Evolutionary conservation across 2,329 filamentous ascomycete species (phyloP).

Genomic region (Thelonectria blattea): DNA sequence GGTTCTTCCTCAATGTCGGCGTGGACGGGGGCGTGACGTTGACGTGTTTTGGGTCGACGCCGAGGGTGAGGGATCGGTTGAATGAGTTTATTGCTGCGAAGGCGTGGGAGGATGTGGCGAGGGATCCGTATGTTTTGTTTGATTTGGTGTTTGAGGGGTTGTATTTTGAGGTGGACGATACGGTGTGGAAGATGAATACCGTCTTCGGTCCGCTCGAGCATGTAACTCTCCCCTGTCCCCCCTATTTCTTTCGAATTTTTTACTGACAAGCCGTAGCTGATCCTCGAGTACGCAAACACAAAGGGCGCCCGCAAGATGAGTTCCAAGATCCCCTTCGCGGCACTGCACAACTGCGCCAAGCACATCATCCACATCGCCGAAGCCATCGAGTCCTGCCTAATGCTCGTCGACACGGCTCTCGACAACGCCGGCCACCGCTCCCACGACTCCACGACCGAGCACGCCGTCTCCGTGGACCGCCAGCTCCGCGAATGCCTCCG

Average conservation of each 20-base stretch:
- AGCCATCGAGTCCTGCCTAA: constrained; percentile 37
- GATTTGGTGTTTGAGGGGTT: constrained; percentile 39
- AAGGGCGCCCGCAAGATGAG: constrained; percentile 36
- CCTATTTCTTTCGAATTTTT: too few species aligned
- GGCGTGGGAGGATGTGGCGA: constrained; percentile 33
- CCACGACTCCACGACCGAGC: neutral
- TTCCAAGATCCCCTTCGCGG: constrained; percentile 37
- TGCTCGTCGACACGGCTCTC: constrained; percentile 34
- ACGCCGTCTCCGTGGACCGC: constrained; percentile 16
- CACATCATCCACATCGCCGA: constrained; percentile 41
- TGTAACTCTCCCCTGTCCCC: constrained; percentile 23
- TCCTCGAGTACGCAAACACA: constrained; percentile 35
- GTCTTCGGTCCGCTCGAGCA: constrained; percentile 40
- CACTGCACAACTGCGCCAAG: constrained; percentile 40
- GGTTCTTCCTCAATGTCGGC: constrained; percentile 37
- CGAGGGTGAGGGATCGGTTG: constrained; percentile 31
- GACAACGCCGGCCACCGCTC: constrained; percentile 19
- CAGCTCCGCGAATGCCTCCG: constrained; percentile 40
- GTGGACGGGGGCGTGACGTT: constrained; percentile 28
- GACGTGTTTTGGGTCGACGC: constrained; percentile 37
- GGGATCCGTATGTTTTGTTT: constrained; percentile 39
- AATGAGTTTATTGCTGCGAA: constrained; percentile 32
- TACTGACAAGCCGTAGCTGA: constrained; percentile 29
- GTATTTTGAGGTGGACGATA: constrained; percentile 38
- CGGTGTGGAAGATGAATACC: constrained; percentile 40